Evolutionary conservation across 176 grass and related monocot genomes (phyloP).

Genomic region (Musa troglodytarum): DNA sequence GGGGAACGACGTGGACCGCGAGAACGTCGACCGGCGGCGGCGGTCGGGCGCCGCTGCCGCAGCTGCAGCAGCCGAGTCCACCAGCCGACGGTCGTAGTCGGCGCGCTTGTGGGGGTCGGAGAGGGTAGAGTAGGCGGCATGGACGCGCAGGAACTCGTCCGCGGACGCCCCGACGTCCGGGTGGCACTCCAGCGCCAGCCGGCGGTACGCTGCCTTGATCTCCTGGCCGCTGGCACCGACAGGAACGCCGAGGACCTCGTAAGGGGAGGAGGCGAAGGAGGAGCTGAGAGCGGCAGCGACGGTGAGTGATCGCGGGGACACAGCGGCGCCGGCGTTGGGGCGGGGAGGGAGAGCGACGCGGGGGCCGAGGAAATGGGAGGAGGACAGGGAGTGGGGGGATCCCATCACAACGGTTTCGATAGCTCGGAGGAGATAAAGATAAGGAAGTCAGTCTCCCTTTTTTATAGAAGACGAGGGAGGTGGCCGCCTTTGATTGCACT

Average conservation of each 20-base stretch:
- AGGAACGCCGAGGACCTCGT: conserved; percentile 57
- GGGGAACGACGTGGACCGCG: conserved; percentile 29
- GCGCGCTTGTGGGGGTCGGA: conserved; percentile 51
- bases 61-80: neutral
- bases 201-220: conserved; percentile 63
- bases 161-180: conserved; percentile 36
- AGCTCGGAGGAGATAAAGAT: neutral
- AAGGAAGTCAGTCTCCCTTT: neutral
- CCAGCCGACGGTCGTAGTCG: conserved; percentile 46
- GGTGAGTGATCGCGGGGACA: neutral
- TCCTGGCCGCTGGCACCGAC: conserved; percentile 31
- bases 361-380: neutral
- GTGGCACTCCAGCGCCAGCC: conserved; percentile 43
- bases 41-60: neutral
- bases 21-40: neutral
- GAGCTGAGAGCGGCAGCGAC: conserved; percentile 5
- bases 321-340: neutral
- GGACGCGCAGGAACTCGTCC: conserved; percentile 56
- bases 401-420: neutral
- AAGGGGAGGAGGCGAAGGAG: conserved; percentile 10
- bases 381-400: neutral
- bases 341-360: neutral
- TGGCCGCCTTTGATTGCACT: neutral
- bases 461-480: neutral
- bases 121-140: conserved; percentile 52